Base-by-base conservation (phyloP, 345 rosid species). In the Toxicodendron radicans region DNA sequence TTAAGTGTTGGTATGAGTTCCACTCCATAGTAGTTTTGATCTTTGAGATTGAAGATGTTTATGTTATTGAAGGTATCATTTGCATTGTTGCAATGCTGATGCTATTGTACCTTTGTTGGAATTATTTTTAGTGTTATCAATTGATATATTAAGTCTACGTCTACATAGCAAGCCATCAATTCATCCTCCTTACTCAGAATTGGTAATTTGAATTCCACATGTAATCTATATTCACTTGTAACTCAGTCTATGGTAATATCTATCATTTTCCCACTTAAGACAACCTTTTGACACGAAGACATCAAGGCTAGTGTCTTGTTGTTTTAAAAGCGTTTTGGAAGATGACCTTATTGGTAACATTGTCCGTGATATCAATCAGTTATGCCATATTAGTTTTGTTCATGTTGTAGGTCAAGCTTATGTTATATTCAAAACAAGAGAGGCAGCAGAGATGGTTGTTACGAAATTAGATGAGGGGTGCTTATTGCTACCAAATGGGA, bases 401-500 rank as follows among this genome's bases (percentile, higher is more conserved):
- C 68, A 52, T 80, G 61, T 64, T 75, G 70, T 58, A 96, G 99
- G 97, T 78, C 86, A 84, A 83, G 98, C 97, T 71, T 81, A 88
- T 79, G 87, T 83, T 72, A 85, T 90, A 79, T 89, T 95, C 66
- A 85, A 79, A 74, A 82, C 86, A 53, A 89, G 74, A 85, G 91
- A 89, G 78, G 85, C 77, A 12, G 91, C 99, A 51, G 82, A 83
- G 84, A 82, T 30, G 64, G 88, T 79, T 35, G 62, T 89, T 64
- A n/a, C 16, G 48, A 83, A 84, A 78, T 79, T 93, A 76, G 79
- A 85, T 18, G 76, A 85, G 60, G 84, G 83, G 65, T 95, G 97
- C 81, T 83, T 95, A 67, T 43, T 91, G 82, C 89, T 91, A 72
- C 80, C 95, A 66, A 87, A 86, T 83, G 89, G 91, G 79, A 93